Conservation (phyloP, 2,329 filamentous ascomycete species). For the Diaporthe vaccinii region DNA sequence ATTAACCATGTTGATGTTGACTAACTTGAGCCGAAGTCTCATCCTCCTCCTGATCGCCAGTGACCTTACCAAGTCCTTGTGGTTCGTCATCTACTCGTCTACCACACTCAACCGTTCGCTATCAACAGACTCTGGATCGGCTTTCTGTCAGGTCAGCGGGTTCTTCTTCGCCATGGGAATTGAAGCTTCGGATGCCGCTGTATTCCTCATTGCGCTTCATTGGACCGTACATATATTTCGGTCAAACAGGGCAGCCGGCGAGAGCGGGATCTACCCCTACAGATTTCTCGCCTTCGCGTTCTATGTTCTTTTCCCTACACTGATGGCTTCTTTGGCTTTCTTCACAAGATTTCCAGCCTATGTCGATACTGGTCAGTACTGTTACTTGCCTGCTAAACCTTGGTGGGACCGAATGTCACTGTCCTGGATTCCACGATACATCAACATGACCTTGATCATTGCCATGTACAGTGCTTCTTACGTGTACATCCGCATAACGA, state of each 20-base stretch:
- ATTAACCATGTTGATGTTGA: not conserved
- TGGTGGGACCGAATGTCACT: constrained; percentile 78
- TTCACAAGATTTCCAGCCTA: constrained; percentile 68
- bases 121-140: constrained; percentile 62
- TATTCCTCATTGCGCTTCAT: constrained; percentile 81
- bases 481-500: constrained; percentile 68
- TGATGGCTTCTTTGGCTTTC: constrained; percentile 75
- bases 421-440: constrained; percentile 80
- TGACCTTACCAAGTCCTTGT: constrained; percentile 78
- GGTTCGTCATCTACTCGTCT: constrained; percentile 75
- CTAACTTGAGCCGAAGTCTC: constrained; percentile 61
- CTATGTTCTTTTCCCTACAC: constrained; percentile 69
- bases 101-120: constrained; percentile 66
- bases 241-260: constrained; percentile 62
- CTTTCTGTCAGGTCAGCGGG: constrained; percentile 77
- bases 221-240: constrained; percentile 79
- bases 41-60: constrained; percentile 81
- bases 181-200: constrained; percentile 78
- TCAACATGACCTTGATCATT: constrained; percentile 75
- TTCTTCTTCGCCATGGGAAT: constrained; percentile 77
- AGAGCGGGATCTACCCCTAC: constrained; percentile 78
- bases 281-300: constrained; percentile 70
- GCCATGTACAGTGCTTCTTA: constrained; percentile 79
- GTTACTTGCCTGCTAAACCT: constrained; percentile 76
- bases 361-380: constrained; percentile 75